Base-by-base conservation (phyloP, 1,284 basidiomycete genomes). In the Blastosporella zonata region DNA sequence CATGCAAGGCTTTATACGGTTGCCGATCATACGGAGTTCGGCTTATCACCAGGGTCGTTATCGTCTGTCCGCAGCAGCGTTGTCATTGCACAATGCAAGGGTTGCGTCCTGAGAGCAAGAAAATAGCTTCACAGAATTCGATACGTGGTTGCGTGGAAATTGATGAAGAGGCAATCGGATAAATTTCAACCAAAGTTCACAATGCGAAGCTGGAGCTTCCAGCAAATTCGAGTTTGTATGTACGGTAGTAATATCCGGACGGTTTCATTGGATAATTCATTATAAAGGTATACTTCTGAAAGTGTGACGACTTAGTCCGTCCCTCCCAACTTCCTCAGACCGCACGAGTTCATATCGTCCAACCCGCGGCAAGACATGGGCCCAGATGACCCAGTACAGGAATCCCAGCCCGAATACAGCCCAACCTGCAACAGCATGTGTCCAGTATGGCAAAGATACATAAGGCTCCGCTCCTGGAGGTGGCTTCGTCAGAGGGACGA, bases 341-440 rank as follows among this genome's bases (percentile, higher is more conserved):
- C 62, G 51, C 22, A 52, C 42, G 20, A 68, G 57, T 22, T 52
- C 53, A 43, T 69, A 69, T 8, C 60, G 43, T 2, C 59, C 53
- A 7, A 62, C 44, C 34, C 56, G 47, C 2, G 67, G 67, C 3
- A 65, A 53, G 1, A 67, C 17, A 25, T 59, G 53, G 3, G 65
- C 64, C 67, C 67, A 67, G 3, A 63, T 6, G 6, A 66, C 46
- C 66, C 67, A 70, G 37, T 66, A 68, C 29, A 68, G 15, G 17
- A 57, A 58, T 10, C 67, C 68, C 6, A 68, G n/a, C 1, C 59
- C 62, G 42, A 70, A 68, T 18, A 70, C 60, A 8, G 55, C 60
- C 69, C 68, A 71, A 3, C 68, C 68, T 3, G 56, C 67, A 1
- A 66, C 61, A 12, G 66, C 69, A 37, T 69, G 67, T 4, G 65